Evolutionary conservation across 805 yeast species (phyloP).

Genomic region (Lipomyces oligophaga): DNA sequence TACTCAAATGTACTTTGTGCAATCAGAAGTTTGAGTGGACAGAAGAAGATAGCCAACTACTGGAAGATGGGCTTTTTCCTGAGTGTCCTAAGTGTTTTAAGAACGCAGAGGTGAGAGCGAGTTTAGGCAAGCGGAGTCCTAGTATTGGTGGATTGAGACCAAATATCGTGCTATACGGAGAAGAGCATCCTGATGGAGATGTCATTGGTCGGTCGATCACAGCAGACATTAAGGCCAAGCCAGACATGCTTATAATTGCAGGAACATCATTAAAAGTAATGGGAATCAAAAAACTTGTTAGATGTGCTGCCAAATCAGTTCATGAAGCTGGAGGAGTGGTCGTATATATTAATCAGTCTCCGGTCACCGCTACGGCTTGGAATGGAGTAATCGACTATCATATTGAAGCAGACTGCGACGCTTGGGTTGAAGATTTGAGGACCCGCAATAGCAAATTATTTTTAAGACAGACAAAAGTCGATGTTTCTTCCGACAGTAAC

Average conservation of each 20-base stretch:
- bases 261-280: conserved; percentile 91
- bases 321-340: conserved; percentile 80
- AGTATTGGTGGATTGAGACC: conserved; percentile 82
- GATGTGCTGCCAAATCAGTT: conserved; percentile 60
- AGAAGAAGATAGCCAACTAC: conserved; percentile 43
- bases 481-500: not conserved
- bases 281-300: conserved; percentile 79
- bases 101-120: conserved; percentile 50
- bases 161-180: conserved; percentile 87
- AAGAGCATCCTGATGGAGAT: conserved; percentile 85
- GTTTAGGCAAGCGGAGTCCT: conserved; percentile 68
- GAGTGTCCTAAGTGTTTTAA: conserved; percentile 68
- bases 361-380: conserved; percentile 55
- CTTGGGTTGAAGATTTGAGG: conserved; percentile 60
- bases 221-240: conserved; percentile 56
- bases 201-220: conserved; percentile 65
- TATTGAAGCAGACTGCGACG: conserved; percentile 74
- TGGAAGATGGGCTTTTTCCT: conserved; percentile 66
- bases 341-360: conserved; percentile 60
- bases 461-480: conserved; percentile 15
- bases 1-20: conserved; percentile 73
- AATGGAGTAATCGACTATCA: conserved; percentile 72
- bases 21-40: conserved; percentile 59
- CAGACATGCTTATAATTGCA: conserved; percentile 79
- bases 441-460: conserved; percentile 58